phyloP scores from a whole-genome alignment of 306 rosid genomes.

The Cucumis cinereus region DNA sequence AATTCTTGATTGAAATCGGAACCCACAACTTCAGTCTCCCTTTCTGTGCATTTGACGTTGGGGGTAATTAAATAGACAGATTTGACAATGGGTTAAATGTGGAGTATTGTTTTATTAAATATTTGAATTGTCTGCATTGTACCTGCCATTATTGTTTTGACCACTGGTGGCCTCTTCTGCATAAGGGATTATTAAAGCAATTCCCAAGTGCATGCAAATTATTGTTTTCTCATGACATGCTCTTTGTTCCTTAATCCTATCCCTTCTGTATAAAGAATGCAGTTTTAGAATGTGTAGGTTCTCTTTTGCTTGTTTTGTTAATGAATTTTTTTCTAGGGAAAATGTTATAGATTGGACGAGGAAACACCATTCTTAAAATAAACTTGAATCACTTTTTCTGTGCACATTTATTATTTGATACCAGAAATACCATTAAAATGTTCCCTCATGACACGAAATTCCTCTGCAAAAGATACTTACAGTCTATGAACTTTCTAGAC shows the following conservation, averaged over 20 bases:
- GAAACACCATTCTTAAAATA: neutral
- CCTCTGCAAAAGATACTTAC: slow-evolving; percentile 15
- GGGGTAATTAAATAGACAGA: neutral
- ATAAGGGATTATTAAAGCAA: neutral
- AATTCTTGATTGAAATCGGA: neutral
- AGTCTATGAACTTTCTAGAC: slow-evolving; percentile 42
- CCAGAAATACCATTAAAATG: neutral
- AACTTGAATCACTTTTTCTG: neutral
- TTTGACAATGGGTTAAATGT: neutral
- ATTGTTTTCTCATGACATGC: neutral
- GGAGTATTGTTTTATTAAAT: neutral
- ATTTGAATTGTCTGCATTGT: neutral
- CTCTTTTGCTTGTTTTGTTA: neutral
- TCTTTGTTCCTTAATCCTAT: neutral
- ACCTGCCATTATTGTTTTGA: neutral
- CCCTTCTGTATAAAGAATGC: neutral
- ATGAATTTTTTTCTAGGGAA: neutral
- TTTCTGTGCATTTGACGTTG: neutral
- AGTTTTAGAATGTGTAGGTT: neutral
- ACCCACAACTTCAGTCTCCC: neutral
- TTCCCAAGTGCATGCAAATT: neutral
- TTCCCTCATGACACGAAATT: neutral
- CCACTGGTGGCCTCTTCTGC: neutral
- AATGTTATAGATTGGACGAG: neutral
- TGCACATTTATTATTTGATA: neutral